phyloP scores from a whole-genome alignment of 768 basidiomycete genomes.

The Leccinum longicurvipes region DNA sequence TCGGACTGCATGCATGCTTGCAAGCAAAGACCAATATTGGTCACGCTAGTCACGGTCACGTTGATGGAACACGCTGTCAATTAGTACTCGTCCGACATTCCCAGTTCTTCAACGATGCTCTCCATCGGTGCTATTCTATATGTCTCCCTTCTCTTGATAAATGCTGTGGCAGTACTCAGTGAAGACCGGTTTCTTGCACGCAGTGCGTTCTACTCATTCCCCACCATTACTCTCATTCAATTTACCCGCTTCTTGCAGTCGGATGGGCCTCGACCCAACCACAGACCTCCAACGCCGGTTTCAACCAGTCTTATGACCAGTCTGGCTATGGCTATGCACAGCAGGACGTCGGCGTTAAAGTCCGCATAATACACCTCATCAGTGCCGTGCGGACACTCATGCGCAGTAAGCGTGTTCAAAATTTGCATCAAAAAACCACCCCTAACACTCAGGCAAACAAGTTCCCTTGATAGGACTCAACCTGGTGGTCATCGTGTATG shows the following conservation, averaged over 20 bases:
- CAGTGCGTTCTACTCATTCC: constrained; percentile 51
- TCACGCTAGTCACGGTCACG: constrained; percentile 25
- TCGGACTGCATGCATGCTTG: constrained; percentile 29
- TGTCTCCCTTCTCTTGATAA: constrained; percentile 83
- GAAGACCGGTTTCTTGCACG: constrained; percentile 95
- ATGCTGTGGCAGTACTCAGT: constrained; percentile 91
- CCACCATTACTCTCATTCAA: constrained; percentile 13
- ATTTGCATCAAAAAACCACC: constrained; percentile 9
- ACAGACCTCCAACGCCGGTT: constrained; percentile 53
- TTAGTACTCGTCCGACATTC: background rate
- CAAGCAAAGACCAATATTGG: constrained; percentile 12
- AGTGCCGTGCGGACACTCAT: constrained; percentile 94
- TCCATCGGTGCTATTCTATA: constrained; percentile 76
- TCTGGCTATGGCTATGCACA: constrained; percentile 52
- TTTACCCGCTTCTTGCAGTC: constrained; percentile 46
- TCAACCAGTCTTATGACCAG: constrained; percentile 68
- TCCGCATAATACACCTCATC: constrained; percentile 86
- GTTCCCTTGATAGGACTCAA: constrained; percentile 92
- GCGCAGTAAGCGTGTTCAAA: constrained; percentile 71
- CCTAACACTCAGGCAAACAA: constrained; percentile 34
- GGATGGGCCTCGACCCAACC: constrained; percentile 80
- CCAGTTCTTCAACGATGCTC: constrained; percentile 37
- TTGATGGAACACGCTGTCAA: no score
- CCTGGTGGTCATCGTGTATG: constrained; percentile 82
- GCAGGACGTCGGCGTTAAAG: constrained; percentile 72